Evolutionary conservation across 2,329 filamentous ascomycete genomes (phyloP), one percentile per base, ranked within the genome.

Genomic region (Metarhizium guizhouense): DNA sequence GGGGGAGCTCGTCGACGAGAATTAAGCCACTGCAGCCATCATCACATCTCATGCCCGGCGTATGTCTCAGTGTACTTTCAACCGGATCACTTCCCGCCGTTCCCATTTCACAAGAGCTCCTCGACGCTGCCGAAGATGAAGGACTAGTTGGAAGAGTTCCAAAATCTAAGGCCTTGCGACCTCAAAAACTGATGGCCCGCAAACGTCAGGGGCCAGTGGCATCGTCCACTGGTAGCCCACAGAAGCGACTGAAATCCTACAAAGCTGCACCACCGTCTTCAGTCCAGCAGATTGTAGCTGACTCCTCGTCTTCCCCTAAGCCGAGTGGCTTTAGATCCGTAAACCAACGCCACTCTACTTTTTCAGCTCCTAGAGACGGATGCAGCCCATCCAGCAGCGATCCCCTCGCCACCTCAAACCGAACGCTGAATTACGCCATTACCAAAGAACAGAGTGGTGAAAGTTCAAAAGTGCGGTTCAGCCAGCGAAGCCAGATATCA

Each of bases 371-470:
- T 11, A 16, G 30, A 30, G 25, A 11, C 1, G 14, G 45, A 3
- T 6, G 20, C 16, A 48, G 45, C 13, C 8, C 4, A 30, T 30
- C 25, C n/a, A 29, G 18, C 18, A 29, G 4, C 4, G 25, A 13
- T 13, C 20, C 45, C 45, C 6, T 16, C 25, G 25, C 10, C 20
- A 16, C 48, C 59, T 77, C 74, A 25, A 72, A 68, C 30, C 69
- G 70, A 4, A 68, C 64, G 1, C 73, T 90, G 30, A 78, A 77
- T 32, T 95, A 90, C 63, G 80, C 86, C 1, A 81, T 91, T 13
- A 88, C 93, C 25, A 95, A 95, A 70, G 83, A 93, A 61, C 80
- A 85, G 1, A 79, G 84, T 61, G 83, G 89, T 62, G 79, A 82
- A 5, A 77, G 76, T 57, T 88, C 86, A 0, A 74, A 78, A 32